Evolutionary conservation across 495 filamentous ascomycete species (phyloP).

Genomic region (Pyronema domesticum): DNA sequence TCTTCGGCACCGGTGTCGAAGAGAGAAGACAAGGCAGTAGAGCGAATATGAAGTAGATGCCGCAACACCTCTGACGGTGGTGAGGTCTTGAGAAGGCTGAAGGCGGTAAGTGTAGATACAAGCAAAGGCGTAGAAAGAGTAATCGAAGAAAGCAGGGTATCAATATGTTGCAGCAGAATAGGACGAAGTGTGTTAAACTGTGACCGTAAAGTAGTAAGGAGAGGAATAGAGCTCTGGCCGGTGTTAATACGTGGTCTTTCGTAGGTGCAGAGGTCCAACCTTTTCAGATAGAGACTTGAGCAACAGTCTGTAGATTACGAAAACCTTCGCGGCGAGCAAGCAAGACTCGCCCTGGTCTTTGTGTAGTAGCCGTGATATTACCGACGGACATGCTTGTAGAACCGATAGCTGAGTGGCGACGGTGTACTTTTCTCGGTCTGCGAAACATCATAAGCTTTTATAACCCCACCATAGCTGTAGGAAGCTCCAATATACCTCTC

Average conservation of each 20-base stretch:
- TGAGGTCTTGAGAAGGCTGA: slow-evolving; percentile 64
- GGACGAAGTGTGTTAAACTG: slow-evolving; percentile 42
- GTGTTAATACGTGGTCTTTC: background rate
- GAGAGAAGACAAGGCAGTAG: slow-evolving; percentile 44
- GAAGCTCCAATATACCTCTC: slow-evolving; percentile 33
- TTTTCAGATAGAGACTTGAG: slow-evolving; percentile 47
- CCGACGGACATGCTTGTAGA: slow-evolving; percentile 39
- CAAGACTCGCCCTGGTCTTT: slow-evolving; percentile 37
- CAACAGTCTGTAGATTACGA: slow-evolving; percentile 56
- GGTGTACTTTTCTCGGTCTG: slow-evolving; percentile 36
- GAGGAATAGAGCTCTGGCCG: slow-evolving; percentile 25
- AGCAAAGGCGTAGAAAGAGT: slow-evolving; percentile 33
- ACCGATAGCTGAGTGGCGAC: slow-evolving; percentile 45
- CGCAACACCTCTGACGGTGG: slow-evolving; percentile 62
- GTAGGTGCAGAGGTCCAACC: slow-evolving; percentile 3
- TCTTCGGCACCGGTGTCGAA: slow-evolving; percentile 25
- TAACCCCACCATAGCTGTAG: slow-evolving; percentile 27
- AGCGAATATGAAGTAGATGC: slow-evolving; percentile 62
- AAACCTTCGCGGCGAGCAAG: slow-evolving; percentile 57
- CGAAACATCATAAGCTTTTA: slow-evolving; percentile 20
- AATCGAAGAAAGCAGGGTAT: slow-evolving; percentile 39
- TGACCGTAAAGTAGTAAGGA: slow-evolving; percentile 44
- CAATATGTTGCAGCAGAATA: slow-evolving; percentile 46
- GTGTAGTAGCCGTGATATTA: slow-evolving; percentile 39
- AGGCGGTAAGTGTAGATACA: slow-evolving; percentile 58